phyloP scores from a whole-genome alignment of 2,329 filamentous ascomycete species.

The Diaporthe sp. region DNA sequence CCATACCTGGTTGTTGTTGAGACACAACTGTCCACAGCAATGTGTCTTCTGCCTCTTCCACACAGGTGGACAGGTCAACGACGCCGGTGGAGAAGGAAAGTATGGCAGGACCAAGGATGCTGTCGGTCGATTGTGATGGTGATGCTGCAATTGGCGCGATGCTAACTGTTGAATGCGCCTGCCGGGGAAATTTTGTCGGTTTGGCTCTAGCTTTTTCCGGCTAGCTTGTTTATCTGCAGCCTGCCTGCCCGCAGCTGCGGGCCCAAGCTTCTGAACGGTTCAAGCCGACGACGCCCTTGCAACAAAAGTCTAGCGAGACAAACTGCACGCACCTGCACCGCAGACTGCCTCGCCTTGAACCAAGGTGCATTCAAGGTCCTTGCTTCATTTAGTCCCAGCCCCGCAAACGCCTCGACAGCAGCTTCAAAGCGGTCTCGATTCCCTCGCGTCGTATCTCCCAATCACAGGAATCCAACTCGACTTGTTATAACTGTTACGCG shows the following conservation, averaged over 20 bases:
- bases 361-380: not conserved
- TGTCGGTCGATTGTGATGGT: not conserved
- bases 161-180: constrained; percentile 16
- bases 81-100: not conserved
- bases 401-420: not conserved
- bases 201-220: not conserved
- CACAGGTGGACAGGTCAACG: not conserved
- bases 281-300: constrained; percentile 10
- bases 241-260: constrained; percentile 1
- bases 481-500: not conserved
- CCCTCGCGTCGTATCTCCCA: too few species aligned
- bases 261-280: constrained; percentile 9
- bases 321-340: not conserved
- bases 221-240: not conserved
- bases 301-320: constrained; percentile 11
- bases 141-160: constrained; percentile 20
- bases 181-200: constrained; percentile 18
- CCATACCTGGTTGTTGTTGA: not conserved
- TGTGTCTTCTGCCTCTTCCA: not conserved
- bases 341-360: not conserved
- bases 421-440: not conserved
- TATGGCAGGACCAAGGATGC: not conserved
- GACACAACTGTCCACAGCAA: not conserved
- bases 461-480: not conserved
- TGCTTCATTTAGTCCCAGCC: not conserved